Conservation (phyloP, 2,329 filamentous ascomycete species). For the Penicillium capsulatum region DNA sequence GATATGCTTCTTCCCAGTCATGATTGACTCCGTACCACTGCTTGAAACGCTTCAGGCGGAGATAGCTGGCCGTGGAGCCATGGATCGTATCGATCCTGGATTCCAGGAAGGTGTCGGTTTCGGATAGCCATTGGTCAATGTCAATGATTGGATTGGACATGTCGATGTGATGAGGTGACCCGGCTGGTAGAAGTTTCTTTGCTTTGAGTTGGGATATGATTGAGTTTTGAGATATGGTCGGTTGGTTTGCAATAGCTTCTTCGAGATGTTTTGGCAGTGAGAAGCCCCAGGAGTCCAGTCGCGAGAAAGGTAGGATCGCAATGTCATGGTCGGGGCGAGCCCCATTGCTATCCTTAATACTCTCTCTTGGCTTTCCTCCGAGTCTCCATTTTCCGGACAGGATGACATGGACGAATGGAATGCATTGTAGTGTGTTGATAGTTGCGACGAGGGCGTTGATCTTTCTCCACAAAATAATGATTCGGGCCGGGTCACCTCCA, state of each 20-base stretch:
- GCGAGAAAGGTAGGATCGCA: conserved; percentile 4
- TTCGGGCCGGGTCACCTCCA: no score
- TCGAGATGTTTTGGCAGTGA: background rate
- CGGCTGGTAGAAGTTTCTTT: background rate
- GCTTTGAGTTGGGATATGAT: background rate
- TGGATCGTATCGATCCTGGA: background rate
- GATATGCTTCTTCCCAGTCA: conserved; percentile 3
- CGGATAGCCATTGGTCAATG: background rate
- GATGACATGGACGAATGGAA: background rate
- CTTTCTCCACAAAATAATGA: no score
- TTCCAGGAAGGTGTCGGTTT: conserved; percentile 4
- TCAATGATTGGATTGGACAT: background rate
- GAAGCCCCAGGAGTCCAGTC: background rate
- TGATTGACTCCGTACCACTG: conserved; percentile 1
- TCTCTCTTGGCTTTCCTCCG: background rate
- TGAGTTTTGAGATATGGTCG: background rate
- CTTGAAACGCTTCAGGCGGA: conserved; percentile 2
- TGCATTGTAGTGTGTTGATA: no score
- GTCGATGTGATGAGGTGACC: background rate
- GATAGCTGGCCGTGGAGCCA: background rate
- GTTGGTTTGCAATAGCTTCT: background rate
- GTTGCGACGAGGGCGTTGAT: no score
- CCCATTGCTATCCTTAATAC: background rate
- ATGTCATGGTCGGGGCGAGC: conserved; percentile 5
- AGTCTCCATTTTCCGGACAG: background rate